A percentile compares a stretch with the other conserved stretches of the same genome.
phyloP scores from a whole-genome alignment of 1,284 basidiomycete genomes.

The Tylopilus sp. region DNA sequence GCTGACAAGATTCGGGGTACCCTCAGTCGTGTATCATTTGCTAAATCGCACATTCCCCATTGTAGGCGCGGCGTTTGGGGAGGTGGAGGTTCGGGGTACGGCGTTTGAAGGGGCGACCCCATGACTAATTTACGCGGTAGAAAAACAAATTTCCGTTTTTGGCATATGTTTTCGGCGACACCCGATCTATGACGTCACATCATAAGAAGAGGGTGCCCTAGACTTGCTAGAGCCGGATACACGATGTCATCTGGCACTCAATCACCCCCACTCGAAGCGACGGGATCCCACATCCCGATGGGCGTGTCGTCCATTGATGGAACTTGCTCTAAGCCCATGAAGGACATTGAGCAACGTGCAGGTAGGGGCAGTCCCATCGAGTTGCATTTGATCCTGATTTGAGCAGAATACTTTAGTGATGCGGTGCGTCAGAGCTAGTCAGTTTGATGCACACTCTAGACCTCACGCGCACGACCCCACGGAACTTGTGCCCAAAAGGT shows the following conservation, averaged over 20 bases:
- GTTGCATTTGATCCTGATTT: too few relatives aligned
- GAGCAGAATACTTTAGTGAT: conserved; percentile 30
- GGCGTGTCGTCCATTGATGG: conserved; percentile 46
- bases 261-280: conserved; percentile 51
- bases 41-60: conserved; percentile 59
- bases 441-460: neutral
- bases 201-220: neutral
- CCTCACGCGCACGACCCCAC: neutral
- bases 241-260: conserved; percentile 37
- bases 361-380: conserved; percentile 15
- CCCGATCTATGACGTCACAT: conserved; percentile 32
- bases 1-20: conserved; percentile 70
- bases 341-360: conserved; percentile 30
- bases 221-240: neutral
- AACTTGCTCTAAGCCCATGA: conserved; percentile 31
- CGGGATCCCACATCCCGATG: conserved; percentile 43
- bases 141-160: conserved; percentile 12
- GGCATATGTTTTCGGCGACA: conserved; percentile 20
- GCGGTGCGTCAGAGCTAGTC: conserved; percentile 15
- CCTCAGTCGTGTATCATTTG: conserved; percentile 57
- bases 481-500: conserved; percentile 10
- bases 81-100: conserved; percentile 53
- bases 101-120: conserved; percentile 1
- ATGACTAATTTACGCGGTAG: neutral
- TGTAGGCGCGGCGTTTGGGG: conserved; percentile 54